Evolutionary conservation across 2,329 filamentous ascomycete genomes (phyloP), one percentile per base, ranked within the genome.

Genomic region (Pseudomassariella vexata): DNA sequence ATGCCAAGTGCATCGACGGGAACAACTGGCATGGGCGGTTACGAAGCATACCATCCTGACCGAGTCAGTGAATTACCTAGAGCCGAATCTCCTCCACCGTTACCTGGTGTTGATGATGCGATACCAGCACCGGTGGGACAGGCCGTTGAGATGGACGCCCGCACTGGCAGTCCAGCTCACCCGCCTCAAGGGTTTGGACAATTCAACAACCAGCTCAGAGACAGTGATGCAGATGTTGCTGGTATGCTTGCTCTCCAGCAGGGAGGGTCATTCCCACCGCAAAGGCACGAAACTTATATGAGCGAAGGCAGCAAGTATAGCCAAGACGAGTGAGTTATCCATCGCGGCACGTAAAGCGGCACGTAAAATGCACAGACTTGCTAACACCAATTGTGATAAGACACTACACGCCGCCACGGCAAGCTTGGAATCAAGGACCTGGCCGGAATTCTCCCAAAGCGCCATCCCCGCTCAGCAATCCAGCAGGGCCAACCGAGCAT

Each of bases 141-240:
- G 49, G 78, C 82, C 3, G 73, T 88, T 32, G 87, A 92, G 55
- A 89, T 94, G 85, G 82, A 89, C 53, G 79, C 81, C 20, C 66
- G 69, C n/a, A 66, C 66, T n/a, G 69, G 70, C 23, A 70, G 66
- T 33, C 68, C 70, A n/a, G 54, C 57, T 34, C 60, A 57, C 18
- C 40, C 61, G 3, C 63, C 61, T 10, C 47, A 47, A 23, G 61
- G 57, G 10, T 68, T 62, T 40, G 67, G 60, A 14, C 63, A 67
- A 35, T 68, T 65, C 35, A 62, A 55, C 19, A 52, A 62, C 30
- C 57, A 60, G 21, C 54, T 76, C 12, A 63, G 70, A 29, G 80
- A 85, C 32, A 83, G 74, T 44, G 82, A 88, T 49, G 70, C 70
- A 2, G 82, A 87, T 53, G 79, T 86, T 34, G 75, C 75, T 34